These are phyloP conservation scores for Sporothrix curviconia DNA, from an alignment of 2,329 filamentous ascomycete genomes.

Conservation along the genomic window DNA sequence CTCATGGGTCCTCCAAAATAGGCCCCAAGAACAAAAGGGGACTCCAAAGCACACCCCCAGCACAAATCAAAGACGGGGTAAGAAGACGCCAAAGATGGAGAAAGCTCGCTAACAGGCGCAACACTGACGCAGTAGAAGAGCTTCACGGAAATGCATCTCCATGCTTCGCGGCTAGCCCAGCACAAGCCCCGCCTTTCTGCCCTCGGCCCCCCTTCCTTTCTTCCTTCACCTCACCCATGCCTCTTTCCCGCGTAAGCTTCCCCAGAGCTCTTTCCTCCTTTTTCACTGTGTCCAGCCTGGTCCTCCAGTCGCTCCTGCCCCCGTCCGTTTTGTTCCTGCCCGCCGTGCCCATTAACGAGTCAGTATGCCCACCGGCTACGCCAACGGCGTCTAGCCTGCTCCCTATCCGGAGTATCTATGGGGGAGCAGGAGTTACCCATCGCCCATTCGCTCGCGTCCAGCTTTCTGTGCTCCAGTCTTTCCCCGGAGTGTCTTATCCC, in stretches of 20 bases:
- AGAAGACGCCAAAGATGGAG: neutral
- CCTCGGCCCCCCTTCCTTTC: neutral
- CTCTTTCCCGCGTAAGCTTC: neutral
- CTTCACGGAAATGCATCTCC: slow-evolving; percentile 11
- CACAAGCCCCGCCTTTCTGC: neutral
- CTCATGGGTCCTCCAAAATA: too few species aligned
- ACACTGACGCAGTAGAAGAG: neutral
- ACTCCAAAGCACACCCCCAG: too few species aligned
- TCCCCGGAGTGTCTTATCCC: slow-evolving; percentile 2
- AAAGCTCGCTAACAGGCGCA: neutral
- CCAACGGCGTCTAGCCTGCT: slow-evolving; percentile 2
- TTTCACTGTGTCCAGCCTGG: neutral
- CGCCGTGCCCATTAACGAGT: neutral
- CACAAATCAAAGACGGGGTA: neutral
- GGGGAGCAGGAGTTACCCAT: neutral
- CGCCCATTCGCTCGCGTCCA: too few species aligned
- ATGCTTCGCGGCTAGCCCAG: neutral
- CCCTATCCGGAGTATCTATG: neutral
- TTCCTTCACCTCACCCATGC: neutral
- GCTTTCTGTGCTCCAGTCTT: too few species aligned
- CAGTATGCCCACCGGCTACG: neutral
- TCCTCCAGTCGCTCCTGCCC: neutral
- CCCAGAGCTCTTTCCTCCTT: neutral
- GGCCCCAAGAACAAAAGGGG: neutral
- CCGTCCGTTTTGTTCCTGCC: neutral